phyloP scores from a whole-genome alignment of 2,329 filamentous ascomycete genomes.

The Malbranchea cinnamomea region DNA sequence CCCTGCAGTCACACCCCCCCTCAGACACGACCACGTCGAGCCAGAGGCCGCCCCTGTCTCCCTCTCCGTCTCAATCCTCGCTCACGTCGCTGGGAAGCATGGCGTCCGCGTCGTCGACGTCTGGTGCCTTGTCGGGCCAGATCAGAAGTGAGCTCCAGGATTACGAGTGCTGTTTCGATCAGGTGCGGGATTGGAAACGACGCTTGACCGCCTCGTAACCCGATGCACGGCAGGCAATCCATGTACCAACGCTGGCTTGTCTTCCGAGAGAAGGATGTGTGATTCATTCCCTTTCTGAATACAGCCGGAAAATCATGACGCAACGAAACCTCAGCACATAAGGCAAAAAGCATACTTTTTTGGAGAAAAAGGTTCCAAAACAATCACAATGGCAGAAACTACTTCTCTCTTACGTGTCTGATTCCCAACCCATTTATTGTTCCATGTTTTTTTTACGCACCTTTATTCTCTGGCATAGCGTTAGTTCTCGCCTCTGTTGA shows the following conservation, averaged over 20 bases:
- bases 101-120: conserved; percentile 46
- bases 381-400: too few relatives aligned
- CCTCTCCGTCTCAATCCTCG: conserved; percentile 70
- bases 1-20: conserved; percentile 13
- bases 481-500: too few relatives aligned
- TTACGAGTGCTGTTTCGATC: conserved; percentile 82
- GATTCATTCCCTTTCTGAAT: neutral
- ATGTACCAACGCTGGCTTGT: neutral
- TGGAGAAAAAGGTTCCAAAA: too few relatives aligned
- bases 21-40: conserved; percentile 17
- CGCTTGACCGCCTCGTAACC: conserved; percentile 19
- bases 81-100: conserved; percentile 74
- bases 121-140: conserved; percentile 53
- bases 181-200: conserved; percentile 43
- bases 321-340: too few relatives aligned
- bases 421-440: too few relatives aligned
- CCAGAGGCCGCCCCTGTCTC: conserved; percentile 11
- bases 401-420: too few relatives aligned
- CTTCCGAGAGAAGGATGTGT: neutral
- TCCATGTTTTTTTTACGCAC: too few relatives aligned
- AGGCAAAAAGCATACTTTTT: too few relatives aligned
- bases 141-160: conserved; percentile 65
- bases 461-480: too few relatives aligned
- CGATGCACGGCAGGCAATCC: neutral
- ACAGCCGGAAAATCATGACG: too few relatives aligned